Conservation (phyloP, 116 monocot species). For the Dioscorea cayenensis region DNA sequence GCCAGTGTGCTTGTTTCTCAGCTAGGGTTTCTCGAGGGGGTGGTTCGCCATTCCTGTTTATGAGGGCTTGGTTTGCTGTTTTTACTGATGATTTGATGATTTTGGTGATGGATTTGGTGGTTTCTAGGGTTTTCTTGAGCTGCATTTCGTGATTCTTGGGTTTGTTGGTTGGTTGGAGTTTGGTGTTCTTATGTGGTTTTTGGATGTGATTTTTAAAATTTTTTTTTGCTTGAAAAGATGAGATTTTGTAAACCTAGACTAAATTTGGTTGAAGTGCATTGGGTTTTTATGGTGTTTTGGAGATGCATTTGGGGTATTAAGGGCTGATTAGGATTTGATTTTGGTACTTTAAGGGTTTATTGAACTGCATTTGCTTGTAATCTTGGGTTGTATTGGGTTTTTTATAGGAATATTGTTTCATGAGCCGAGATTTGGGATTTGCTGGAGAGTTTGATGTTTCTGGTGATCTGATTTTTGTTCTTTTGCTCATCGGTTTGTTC, state of each 20-base stretch:
- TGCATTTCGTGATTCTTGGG: conserved; percentile 8
- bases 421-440: neutral
- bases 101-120: neutral
- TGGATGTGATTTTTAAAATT: no score
- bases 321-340: no score
- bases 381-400: neutral
- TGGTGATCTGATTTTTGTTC: neutral
- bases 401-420: neutral
- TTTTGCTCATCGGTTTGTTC: neutral
- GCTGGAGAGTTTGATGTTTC: neutral
- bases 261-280: no score
- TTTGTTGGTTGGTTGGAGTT: neutral
- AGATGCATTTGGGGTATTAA: neutral
- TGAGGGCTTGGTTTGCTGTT: neutral
- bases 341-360: neutral
- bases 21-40: neutral
- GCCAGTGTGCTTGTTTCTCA: neutral
- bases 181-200: no score
- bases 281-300: no score
- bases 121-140: neutral
- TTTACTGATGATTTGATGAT: neutral
- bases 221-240: no score
- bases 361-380: neutral
- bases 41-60: neutral
- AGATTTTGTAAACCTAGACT: no score